Evolutionary conservation across 1,284 basidiomycete genomes (phyloP), one percentile per base, ranked within the genome.

Genomic region (Rhodotorula sp.): DNA sequence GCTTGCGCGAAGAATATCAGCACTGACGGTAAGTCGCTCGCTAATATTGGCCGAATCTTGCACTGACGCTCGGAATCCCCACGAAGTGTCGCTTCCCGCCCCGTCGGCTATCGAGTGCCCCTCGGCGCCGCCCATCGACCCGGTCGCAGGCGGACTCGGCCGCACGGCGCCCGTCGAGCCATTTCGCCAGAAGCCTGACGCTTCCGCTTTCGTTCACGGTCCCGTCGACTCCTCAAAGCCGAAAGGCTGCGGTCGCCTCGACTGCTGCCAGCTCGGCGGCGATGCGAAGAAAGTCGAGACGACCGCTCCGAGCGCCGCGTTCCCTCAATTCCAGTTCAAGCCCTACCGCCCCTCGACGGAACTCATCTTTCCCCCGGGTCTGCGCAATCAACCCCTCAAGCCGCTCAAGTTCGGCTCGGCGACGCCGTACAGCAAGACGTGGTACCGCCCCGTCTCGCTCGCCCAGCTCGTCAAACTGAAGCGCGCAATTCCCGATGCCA

Each of bases 301-400:
- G 17, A 59, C 57, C 1, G 54, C 59, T 17, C 46, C 64, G 20
- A 73, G 69, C 19, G 68, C 59, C 8, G 65, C 72, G 13, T 76
- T 76, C 52, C 77, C 76, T 2, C 64, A 59, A 1, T 78, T 79
- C 74, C 62, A 62, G n/a, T 76, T 77, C 69, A 78, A 79, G 65
- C 75, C 79, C 6, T 81, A 81, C 68, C 73, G 75, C 20, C 76
- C 79, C 15, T 71, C 72, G 13, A 76, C 75, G 5, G 80, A 81
- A 58, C 77, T 79, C 66, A 80, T 81, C 68, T 80, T 77, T 72
- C 80, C 80, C 10, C 77, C 80, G 2, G 78, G 73, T 48, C 74
- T 81, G 22, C 62, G 66, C 24, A 78, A 77, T 54, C 71, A 76
- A 55, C 22, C 59, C 30, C 55, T 51, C 59, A 32, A 68, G 19